phyloP scores from a whole-genome alignment of 768 basidiomycete species.

The Suillus subluteus region DNA sequence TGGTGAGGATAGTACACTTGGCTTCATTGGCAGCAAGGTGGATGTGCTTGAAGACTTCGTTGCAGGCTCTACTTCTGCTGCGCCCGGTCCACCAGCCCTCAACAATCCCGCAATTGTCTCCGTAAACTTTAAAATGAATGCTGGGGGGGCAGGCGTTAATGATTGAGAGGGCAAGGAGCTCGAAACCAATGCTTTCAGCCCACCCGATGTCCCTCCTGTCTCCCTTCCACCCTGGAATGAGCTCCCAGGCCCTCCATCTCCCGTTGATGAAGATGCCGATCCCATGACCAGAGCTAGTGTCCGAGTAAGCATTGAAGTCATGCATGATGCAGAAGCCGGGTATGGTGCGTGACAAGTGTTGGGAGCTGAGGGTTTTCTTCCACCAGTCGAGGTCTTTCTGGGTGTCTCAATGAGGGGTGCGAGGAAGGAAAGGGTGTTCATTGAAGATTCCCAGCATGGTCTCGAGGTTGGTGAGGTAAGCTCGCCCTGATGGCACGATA shows the following conservation, averaged over 20 bases:
- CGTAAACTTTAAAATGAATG: slow-evolving; percentile 12
- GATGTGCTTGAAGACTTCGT: slow-evolving; percentile 34
- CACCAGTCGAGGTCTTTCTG: slow-evolving; percentile 42
- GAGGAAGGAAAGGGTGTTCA: slow-evolving; percentile 32
- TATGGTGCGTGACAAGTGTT: slow-evolving; percentile 24
- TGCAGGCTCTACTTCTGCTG: too few relatives aligned
- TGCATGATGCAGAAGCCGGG: slow-evolving; percentile 26
- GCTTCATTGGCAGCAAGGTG: too few relatives aligned
- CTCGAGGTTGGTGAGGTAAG: too few relatives aligned
- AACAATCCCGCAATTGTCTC: slow-evolving; percentile 41
- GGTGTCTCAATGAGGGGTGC: slow-evolving; percentile 17
- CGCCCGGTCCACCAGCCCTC: slow-evolving; percentile 40
- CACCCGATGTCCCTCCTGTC: slow-evolving; percentile 39
- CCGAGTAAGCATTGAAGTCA: slow-evolving; percentile 42
- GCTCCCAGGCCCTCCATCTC: slow-evolving; percentile 18
- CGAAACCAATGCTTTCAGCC: slow-evolving; percentile 32
- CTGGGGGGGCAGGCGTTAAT: background rate
- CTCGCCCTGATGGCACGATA: too few relatives aligned
- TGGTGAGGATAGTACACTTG: too few relatives aligned
- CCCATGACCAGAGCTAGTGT: slow-evolving; percentile 42
- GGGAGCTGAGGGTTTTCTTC: slow-evolving; percentile 19
- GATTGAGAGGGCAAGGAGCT: slow-evolving; percentile 37
- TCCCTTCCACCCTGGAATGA: too few relatives aligned
- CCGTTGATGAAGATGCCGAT: slow-evolving; percentile 31
- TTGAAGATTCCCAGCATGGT: background rate